Base-by-base conservation (phyloP, 306 rosid genomes). In the Dryas octopetala region DNA sequence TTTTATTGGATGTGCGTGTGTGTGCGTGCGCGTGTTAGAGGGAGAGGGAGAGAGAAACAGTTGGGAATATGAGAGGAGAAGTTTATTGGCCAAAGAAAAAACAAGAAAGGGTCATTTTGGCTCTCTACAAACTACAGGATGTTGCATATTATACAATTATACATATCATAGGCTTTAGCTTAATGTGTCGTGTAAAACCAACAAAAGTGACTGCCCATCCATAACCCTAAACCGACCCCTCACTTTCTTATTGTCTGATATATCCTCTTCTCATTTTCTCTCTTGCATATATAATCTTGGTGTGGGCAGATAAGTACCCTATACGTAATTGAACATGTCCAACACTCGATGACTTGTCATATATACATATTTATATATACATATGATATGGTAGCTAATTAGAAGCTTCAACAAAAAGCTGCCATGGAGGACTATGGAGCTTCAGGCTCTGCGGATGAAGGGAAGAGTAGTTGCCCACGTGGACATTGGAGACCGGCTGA, bases 151-250 rank as follows among this genome's bases (percentile, higher is more conserved):
- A 41, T 80, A 52, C 65, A 19, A 19, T 19, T 19, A 62, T 63
- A 69, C 61, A 58, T 68, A 83, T 45, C 14, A 28, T 32, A 61
- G 81, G 80, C 47, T 53, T 49, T 15, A 54, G 83, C 77, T 78
- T 69, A 44, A 82, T 81, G 67, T 88, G 91, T 91, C 98, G 93
- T 91, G 98, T 82, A 91, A 95, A 95, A 88, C 90, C 97, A 91
- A 95, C 97, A 95, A 95, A 91, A 95, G 93, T 84, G 98, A 95
- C 98, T 85, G 89, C 66, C 85, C 96, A 95, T 95, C 98, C 93
- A 90, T 85, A 95, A 83, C 91, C 96, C 97, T 85, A 87, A 88
- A 93, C 96, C 91, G 89, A 91, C 94, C 95, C 87, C 78, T 76
- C 84, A 81, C 85, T 79, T 83, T 79, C 82, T 70, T 83, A 53